These are phyloP conservation scores for Albizia julibrissin DNA, from an alignment of 306 rosid genomes.

Conservation along the genomic window DNA sequence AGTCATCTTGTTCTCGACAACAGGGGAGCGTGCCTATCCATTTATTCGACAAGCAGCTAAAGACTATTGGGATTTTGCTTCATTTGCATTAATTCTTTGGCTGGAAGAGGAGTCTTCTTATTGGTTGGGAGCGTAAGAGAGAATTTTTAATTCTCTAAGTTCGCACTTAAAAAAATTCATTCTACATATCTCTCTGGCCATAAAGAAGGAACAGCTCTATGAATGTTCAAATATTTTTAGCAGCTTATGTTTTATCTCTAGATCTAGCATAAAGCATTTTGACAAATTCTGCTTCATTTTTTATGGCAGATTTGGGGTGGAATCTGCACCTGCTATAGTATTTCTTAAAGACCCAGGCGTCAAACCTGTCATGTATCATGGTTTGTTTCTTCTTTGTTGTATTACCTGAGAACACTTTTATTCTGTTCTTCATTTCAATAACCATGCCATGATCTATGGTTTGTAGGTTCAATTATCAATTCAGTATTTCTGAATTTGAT, in stretches of 20 bases:
- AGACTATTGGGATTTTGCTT: slow-evolving; percentile 70
- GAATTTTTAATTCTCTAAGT: background rate
- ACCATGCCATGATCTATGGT: slow-evolving; percentile 25
- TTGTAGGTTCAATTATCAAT: slow-evolving; percentile 65
- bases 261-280: slow-evolving; percentile 17
- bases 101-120: slow-evolving; percentile 81
- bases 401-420: slow-evolving; percentile 9
- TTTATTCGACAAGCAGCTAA: slow-evolving; percentile 74
- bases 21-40: slow-evolving; percentile 92
- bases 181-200: slow-evolving; percentile 4
- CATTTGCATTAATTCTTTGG: slow-evolving; percentile 92
- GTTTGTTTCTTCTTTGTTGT: slow-evolving; percentile 40
- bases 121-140: slow-evolving; percentile 83
- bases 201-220: slow-evolving; percentile 16
- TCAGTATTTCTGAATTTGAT: slow-evolving; percentile 58
- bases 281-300: slow-evolving; percentile 7
- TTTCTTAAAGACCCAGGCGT: slow-evolving; percentile 92
- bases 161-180: slow-evolving; percentile 6
- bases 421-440: slow-evolving; percentile 32
- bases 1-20: slow-evolving; percentile 70
- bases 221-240: slow-evolving; percentile 17
- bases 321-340: slow-evolving; percentile 86
- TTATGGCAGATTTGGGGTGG: slow-evolving; percentile 78
- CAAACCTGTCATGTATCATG: slow-evolving; percentile 85
- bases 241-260: slow-evolving; percentile 21